Evolutionary conservation across 768 basidiomycete genomes (phyloP).

Genomic region (Amylocystis lapponica): DNA sequence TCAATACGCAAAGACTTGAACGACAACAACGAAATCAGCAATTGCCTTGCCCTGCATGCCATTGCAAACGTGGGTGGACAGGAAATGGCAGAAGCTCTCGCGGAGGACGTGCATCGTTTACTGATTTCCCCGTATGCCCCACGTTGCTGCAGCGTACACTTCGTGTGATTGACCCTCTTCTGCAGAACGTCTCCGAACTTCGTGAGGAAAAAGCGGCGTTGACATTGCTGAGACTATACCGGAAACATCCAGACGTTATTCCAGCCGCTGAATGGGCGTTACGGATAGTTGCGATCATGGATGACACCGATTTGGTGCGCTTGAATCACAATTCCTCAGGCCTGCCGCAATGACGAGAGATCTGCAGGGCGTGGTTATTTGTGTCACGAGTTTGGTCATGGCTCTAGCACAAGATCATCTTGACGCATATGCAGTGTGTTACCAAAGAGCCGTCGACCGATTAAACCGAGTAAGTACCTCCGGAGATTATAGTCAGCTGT

Average conservation of each 20-base stretch:
- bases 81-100: constrained; percentile 96
- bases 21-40: constrained; percentile 89
- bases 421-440: constrained; percentile 87
- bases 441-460: constrained; percentile 91
- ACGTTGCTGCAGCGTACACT: not conserved
- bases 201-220: constrained; percentile 98
- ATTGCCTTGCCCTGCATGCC: constrained; percentile 94
- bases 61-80: constrained; percentile 97
- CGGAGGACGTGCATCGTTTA: constrained; percentile 89
- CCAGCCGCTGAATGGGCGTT: constrained; percentile 94
- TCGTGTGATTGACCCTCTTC: not conserved
- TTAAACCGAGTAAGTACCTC: constrained; percentile 59
- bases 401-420: constrained; percentile 92
- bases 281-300: constrained; percentile 93
- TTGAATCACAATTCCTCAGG: not conserved
- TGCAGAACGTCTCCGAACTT: constrained; percentile 87
- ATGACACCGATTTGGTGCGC: constrained; percentile 78
- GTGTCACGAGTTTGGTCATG: constrained; percentile 89
- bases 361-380: constrained; percentile 84
- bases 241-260: constrained; percentile 93
- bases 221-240: constrained; percentile 86
- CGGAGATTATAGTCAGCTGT: not conserved
- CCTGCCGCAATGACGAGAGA: not conserved
- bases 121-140: constrained; percentile 91
- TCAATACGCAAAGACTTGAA: constrained; percentile 97